A percentile compares a stretch with the other conserved stretches of the same genome.
phyloP scores from a whole-genome alignment of 1,284 basidiomycete species.

The Amylostereum areolatum region DNA sequence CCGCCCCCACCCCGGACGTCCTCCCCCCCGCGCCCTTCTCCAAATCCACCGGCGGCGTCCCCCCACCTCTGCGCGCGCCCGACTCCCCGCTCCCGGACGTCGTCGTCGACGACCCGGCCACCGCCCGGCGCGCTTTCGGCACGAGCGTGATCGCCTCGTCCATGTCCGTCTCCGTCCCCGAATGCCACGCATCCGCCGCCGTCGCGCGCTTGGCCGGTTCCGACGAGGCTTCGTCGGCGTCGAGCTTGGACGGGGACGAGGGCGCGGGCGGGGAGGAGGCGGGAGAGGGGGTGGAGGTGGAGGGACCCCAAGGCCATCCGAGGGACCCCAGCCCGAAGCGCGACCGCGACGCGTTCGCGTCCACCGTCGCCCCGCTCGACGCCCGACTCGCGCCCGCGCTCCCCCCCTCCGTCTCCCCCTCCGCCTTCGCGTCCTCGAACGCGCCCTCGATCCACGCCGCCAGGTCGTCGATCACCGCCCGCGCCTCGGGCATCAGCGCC shows the following conservation, averaged over 20 bases:
- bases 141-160: slow-evolving; percentile 67
- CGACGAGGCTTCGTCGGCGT: slow-evolving; percentile 11
- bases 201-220: slow-evolving; percentile 9
- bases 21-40: background rate
- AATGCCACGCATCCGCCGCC: background rate
- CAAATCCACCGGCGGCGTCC: background rate
- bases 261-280: background rate
- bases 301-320: background rate
- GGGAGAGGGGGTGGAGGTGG: background rate
- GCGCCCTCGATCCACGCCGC: slow-evolving; percentile 89
- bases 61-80: no score
- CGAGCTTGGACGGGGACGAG: slow-evolving; percentile 18
- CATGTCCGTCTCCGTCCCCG: slow-evolving; percentile 49
- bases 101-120: background rate
- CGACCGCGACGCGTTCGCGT: background rate
- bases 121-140: slow-evolving; percentile 44
- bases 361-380: background rate
- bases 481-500: slow-evolving; percentile 78
- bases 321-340: slow-evolving; percentile 1
- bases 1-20: background rate
- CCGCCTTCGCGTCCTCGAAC: slow-evolving; percentile 40
- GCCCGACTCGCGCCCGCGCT: background rate
- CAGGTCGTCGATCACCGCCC: slow-evolving; percentile 78
- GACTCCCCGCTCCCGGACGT: background rate
- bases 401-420: background rate